These are phyloP conservation scores for Cordyceps fumosorosea DNA, from an alignment of 2,329 filamentous ascomycete species.

Conservation along the genomic window DNA sequence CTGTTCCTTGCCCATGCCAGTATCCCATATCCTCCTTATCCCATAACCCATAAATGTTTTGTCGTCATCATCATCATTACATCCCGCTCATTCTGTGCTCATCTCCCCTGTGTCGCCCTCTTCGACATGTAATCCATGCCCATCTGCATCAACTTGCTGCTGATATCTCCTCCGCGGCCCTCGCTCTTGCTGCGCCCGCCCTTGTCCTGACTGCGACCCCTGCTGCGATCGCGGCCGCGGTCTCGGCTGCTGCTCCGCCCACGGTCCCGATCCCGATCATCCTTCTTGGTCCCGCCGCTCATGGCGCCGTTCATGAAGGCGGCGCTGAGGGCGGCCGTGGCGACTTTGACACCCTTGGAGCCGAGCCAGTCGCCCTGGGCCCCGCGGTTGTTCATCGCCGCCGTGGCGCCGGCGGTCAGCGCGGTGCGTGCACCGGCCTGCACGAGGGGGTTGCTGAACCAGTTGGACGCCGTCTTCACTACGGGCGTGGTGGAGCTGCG, in stretches of 20 bases:
- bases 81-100: slow-evolving; percentile 37
- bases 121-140: slow-evolving; percentile 21
- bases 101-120: slow-evolving; percentile 13
- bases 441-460: slow-evolving; percentile 33
- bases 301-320: slow-evolving; percentile 42
- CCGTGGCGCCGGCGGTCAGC: slow-evolving; percentile 41
- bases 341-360: slow-evolving; percentile 41
- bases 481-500: slow-evolving; percentile 31
- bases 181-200: slow-evolving; percentile 7
- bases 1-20: neutral
- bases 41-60: neutral
- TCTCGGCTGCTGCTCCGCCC: slow-evolving; percentile 1
- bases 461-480: slow-evolving; percentile 22
- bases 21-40: neutral
- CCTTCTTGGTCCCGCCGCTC: slow-evolving; percentile 22
- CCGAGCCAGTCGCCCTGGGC: slow-evolving; percentile 41
- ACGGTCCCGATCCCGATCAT: slow-evolving; percentile 15
- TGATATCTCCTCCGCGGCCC: slow-evolving; percentile 13
- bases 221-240: neutral
- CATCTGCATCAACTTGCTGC: slow-evolving; percentile 21
- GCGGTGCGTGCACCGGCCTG: slow-evolving; percentile 40
- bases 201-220: neutral
- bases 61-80: slow-evolving; percentile 21
- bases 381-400: slow-evolving; percentile 39
- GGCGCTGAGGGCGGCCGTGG: slow-evolving; percentile 42